phyloP scores from a whole-genome alignment of 129 eudicot genomes.

The Helichrysum umbraculigerum region DNA sequence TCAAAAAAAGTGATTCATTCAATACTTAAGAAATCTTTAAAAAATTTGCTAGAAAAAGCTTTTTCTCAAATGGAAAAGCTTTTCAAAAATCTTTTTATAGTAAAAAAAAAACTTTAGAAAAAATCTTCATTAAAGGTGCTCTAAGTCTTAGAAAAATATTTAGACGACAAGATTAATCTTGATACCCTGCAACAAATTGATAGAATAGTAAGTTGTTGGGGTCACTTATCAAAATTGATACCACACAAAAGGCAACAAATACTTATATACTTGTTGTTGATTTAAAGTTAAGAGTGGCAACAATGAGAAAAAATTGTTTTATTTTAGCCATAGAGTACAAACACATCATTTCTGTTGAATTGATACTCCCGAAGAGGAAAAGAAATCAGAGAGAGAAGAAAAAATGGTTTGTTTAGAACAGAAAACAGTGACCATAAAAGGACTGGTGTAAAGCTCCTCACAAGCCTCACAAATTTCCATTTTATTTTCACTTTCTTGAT shows the following conservation, averaged over 20 bases:
- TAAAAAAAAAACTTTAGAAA: too few relatives aligned
- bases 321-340: constrained; percentile 10
- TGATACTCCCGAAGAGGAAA: constrained; percentile 39
- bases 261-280: neutral
- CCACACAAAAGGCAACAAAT: neutral
- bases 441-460: constrained; percentile 33
- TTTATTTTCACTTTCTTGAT: neutral
- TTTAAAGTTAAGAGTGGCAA: neutral
- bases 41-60: too few relatives aligned
- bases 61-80: too few relatives aligned
- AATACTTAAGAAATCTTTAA: too few relatives aligned
- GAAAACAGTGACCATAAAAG: constrained; percentile 43
- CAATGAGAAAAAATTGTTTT: neutral
- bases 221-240: neutral
- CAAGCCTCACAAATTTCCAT: constrained; percentile 5
- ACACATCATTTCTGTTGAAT: constrained; percentile 23
- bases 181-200: too few relatives aligned
- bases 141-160: too few relatives aligned
- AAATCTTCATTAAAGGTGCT: too few relatives aligned
- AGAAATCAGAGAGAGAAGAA: constrained; percentile 9
- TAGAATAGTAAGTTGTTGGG: neutral
- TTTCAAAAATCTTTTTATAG: too few relatives aligned
- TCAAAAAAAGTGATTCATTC: too few relatives aligned
- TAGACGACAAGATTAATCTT: too few relatives aligned
- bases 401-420: constrained; percentile 33